Evolutionary conservation across 208 protist genomes (phyloP).

Genomic region (Leishmania lainsoni): DNA sequence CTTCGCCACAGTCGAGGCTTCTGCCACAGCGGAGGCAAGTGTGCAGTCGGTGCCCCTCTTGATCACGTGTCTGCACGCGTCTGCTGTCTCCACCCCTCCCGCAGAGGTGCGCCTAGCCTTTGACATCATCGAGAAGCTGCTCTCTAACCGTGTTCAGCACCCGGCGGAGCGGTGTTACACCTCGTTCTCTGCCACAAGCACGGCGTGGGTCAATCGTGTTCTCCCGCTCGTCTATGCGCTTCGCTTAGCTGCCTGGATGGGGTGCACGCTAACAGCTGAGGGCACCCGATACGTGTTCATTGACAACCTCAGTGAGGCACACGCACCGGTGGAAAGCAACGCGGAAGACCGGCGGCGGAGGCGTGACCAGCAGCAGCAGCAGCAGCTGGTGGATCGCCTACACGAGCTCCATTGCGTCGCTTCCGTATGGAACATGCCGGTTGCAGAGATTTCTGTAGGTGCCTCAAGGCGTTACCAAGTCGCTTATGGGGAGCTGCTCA

Average conservation of each 20-base stretch:
- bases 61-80: slow-evolving; percentile 2
- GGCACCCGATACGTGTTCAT: slow-evolving; percentile 17
- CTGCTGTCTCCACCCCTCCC: neutral
- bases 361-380: neutral
- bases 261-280: slow-evolving; percentile 14
- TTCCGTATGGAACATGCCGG: slow-evolving; percentile 8
- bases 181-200: slow-evolving; percentile 21
- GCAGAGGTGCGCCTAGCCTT: slow-evolving; percentile 1
- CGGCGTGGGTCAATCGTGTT: slow-evolving; percentile 24
- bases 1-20: neutral
- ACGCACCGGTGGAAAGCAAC: neutral
- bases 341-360: neutral
- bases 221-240: slow-evolving; percentile 31
- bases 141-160: slow-evolving; percentile 19
- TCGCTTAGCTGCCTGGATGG: slow-evolving; percentile 32
- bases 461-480: neutral
- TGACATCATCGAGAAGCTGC: slow-evolving; percentile 15
- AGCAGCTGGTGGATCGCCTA: slow-evolving; percentile 6
- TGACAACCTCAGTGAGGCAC: neutral
- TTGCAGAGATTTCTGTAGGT: neutral
- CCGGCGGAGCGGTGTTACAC: slow-evolving; percentile 8
- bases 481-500: neutral
- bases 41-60: neutral
- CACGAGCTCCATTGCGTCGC: slow-evolving; percentile 23
- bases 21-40: neutral